phyloP scores from a whole-genome alignment of 192 early-diverging fungal genomes.

The Coemansia sp. region DNA sequence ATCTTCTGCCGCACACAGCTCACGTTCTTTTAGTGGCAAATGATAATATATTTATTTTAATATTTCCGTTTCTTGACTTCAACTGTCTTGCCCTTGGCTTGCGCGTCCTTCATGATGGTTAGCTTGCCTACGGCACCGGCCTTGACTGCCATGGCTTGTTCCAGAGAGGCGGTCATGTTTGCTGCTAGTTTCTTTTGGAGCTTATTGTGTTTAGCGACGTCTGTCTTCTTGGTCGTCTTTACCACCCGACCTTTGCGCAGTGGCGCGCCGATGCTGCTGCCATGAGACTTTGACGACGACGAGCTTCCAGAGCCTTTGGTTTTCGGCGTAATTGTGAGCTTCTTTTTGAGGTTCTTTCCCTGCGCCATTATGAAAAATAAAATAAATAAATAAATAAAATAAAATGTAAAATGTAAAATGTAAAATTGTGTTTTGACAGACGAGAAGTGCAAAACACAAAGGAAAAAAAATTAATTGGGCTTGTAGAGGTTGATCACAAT shows the following conservation, averaged over 20 bases:
- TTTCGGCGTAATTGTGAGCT: conserved; percentile 31
- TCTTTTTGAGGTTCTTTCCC: conserved; percentile 41
- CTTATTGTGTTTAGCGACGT: conserved; percentile 30
- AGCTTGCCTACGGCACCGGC: conserved; percentile 70
- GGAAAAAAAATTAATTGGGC: not conserved
- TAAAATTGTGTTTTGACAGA: not conserved
- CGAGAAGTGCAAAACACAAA: not conserved
- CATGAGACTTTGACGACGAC: not conserved
- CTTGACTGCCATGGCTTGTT: conserved; percentile 65
- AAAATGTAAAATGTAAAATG: not conserved
- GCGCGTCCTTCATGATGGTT: conserved; percentile 66
- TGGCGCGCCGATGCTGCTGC: not conserved
- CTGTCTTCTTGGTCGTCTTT: conserved; percentile 44
- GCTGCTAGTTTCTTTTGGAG: conserved; percentile 48
- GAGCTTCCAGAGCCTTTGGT: conserved; percentile 3
- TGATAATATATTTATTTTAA: conserved; percentile 18
- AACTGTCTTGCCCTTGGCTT: conserved; percentile 57
- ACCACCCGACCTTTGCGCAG: conserved; percentile 42
- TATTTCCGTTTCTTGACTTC: conserved; percentile 53
- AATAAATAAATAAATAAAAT: conserved; percentile 7
- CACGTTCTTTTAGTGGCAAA: conserved; percentile 28
- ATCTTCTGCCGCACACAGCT: conserved; percentile 47
- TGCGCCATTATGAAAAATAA: conserved; percentile 34
- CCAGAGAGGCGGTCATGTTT: conserved; percentile 38
- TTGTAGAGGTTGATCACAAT: not conserved